Evolutionary conservation across 345 rosid genomes (phyloP).

Genomic region (Geranium brycei): DNA sequence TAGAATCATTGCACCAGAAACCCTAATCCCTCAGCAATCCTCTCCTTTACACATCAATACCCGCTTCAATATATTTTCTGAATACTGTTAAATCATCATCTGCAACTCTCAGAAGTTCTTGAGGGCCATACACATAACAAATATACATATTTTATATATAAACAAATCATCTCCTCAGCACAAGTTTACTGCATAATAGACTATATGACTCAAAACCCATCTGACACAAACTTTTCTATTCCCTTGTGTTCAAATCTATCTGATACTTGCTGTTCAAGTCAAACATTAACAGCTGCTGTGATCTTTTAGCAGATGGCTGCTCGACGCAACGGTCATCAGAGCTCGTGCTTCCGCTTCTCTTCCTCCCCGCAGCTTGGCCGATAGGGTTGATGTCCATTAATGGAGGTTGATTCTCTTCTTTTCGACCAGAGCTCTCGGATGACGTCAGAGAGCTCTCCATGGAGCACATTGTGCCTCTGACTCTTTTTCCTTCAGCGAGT

Average conservation of each 20-base stretch:
- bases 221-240: constrained; percentile 11
- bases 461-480: constrained; percentile 41
- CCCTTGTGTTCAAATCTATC: constrained; percentile 24
- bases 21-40: too few relatives aligned
- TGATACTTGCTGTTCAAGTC: constrained; percentile 48
- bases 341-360: constrained; percentile 28
- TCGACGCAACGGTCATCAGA: constrained; percentile 26
- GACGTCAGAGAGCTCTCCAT: constrained; percentile 84
- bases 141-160: constrained; percentile 31
- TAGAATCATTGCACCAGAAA: too few relatives aligned
- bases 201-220: constrained; percentile 9
- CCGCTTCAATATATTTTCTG: too few relatives aligned
- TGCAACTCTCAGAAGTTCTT: constrained; percentile 14
- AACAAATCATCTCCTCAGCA: constrained; percentile 19
- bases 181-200: constrained; percentile 16
- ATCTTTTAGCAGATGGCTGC: constrained; percentile 30
- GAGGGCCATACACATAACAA: constrained; percentile 26
- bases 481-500: constrained; percentile 15
- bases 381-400: constrained; percentile 41
- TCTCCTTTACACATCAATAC: too few relatives aligned
- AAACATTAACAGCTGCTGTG: constrained; percentile 11
- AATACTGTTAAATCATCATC: too few relatives aligned
- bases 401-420: constrained; percentile 35
- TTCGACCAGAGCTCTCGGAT: constrained; percentile 56
- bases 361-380: constrained; percentile 28